A percentile compares a stretch with the other conserved stretches of the same genome.
phyloP scores from a whole-genome alignment of 306 rosid species.

The Lathyrus tuberosus region DNA sequence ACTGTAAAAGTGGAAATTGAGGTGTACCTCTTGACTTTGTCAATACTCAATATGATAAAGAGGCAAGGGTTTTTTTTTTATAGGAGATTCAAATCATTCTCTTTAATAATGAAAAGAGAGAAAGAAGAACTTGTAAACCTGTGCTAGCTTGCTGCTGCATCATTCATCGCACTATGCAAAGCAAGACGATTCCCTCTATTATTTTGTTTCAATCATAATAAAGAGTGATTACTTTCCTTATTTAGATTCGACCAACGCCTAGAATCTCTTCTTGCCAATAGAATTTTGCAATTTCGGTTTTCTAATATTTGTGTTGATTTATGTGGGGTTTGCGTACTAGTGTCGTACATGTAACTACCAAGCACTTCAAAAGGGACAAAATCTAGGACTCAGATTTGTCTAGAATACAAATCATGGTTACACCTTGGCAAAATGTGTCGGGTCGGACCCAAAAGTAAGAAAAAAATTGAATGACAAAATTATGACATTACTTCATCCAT shows the following conservation, averaged over 20 bases:
- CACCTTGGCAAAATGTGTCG: too few relatives aligned
- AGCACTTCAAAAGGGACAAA: background rate
- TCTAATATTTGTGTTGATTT: background rate
- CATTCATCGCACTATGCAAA: constrained; percentile 32
- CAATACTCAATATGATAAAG: constrained; percentile 35
- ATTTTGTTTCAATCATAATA: constrained; percentile 23
- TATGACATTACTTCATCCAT: too few relatives aligned
- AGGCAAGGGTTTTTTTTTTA: too few relatives aligned
- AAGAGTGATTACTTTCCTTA: background rate
- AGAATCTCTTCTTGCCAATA: constrained; percentile 10
- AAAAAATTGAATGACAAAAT: too few relatives aligned
- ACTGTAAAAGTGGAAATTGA: constrained; percentile 52
- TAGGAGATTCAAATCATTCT: constrained; percentile 12
- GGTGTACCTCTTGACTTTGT: constrained; percentile 62
- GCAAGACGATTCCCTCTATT: constrained; percentile 41
- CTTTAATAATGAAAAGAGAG: constrained; percentile 1
- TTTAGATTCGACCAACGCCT: constrained; percentile 2
- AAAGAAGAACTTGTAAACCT: constrained; percentile 14
- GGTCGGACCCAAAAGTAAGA: too few relatives aligned
- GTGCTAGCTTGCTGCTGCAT: constrained; percentile 3
- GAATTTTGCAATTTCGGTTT: constrained; percentile 17
- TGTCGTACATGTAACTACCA: background rate
- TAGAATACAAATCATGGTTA: too few relatives aligned
- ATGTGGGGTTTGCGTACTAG: too few relatives aligned
- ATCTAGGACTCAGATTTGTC: background rate